These are phyloP conservation scores for Dacryopinax primogenitus DNA, from an alignment of 768 basidiomycete genomes.

Conservation along the genomic window DNA sequence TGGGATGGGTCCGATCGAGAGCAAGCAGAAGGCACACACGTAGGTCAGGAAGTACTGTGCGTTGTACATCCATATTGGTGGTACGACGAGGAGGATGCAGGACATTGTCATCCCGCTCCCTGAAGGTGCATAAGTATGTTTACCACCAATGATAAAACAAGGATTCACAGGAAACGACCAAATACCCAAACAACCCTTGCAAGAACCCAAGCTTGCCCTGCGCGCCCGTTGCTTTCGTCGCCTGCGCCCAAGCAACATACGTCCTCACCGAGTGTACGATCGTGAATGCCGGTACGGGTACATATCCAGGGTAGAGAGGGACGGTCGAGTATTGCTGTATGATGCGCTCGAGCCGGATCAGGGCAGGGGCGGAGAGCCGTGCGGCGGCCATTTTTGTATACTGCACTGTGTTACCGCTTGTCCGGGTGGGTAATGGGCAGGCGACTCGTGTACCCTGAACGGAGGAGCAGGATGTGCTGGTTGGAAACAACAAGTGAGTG, in stretches of 20 bases:
- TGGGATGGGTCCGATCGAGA: neutral
- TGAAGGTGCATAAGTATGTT: neutral
- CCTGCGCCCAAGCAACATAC: neutral
- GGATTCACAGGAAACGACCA: neutral
- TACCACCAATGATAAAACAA: neutral
- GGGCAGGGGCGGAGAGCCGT: neutral
- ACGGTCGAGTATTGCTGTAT: neutral
- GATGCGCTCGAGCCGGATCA: neutral
- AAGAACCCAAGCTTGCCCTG: neutral
- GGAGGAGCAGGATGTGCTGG: no score
- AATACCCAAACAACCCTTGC: neutral
- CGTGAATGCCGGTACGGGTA: neutral
- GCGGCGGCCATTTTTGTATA: neutral
- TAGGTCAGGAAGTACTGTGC: constrained; percentile 5
- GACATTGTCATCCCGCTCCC: neutral
- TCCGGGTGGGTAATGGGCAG: neutral
- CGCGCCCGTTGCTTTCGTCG: neutral
- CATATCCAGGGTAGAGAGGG: neutral
- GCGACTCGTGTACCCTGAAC: neutral
- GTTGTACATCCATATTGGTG: constrained; percentile 8
- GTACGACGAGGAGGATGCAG: constrained; percentile 3
- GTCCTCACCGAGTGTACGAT: neutral
- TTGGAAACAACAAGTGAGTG: no score
- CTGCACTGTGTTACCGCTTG: neutral
- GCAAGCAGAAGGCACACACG: neutral